Base-by-base conservation (phyloP, 345 rosid genomes). In the Geranium brycei region DNA sequence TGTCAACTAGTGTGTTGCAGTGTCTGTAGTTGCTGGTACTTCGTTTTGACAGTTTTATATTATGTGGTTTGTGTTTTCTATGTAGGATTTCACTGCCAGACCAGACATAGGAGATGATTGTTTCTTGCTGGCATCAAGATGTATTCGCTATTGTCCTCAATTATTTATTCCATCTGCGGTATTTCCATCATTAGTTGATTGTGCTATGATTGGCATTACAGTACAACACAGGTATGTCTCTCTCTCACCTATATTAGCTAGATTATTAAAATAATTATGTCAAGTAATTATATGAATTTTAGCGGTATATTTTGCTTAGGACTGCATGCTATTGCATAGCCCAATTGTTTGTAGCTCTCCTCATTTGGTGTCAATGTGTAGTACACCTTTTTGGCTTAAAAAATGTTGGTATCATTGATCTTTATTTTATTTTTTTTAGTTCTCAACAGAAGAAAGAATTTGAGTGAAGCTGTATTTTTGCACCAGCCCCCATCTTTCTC, bases 81-180 rank as follows among this genome's bases (percentile, higher is more conserved):
- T 81, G 70, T 85, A 93, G 99, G 99, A 93, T 56, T 86, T 93
- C 68, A 88, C 97, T 31, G 77, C 90, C 13, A 87, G 96, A 67
- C 99, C 99, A 61, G 99, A 93, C 66, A 80, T 90, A 69, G 92
- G 92, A 64, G 99, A 91, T 79, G 99, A 91, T 80, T 93, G 99
- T 72, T 93, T 90, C 74, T 70, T 93, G 65, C 77, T 93, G 75
- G 99, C 99, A 58, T 93, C 96, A 19, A 83, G 99, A 67, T 93
- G 99, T 78, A 86, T 93, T 69, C 97, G 96, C 47, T 93, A 93
- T 76, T 93, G 97, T 66, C 96, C 95, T 57, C 95, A 83, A 70
- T 57, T 90, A 61, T 90, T 93, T 66, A 79, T 93, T 67, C 91
- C 92, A 38, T 86, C 99, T 65, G 75, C 85, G 30, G 77, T 84